phyloP scores from a whole-genome alignment of 192 early-diverging fungal species.

The Coemansia sp. region DNA sequence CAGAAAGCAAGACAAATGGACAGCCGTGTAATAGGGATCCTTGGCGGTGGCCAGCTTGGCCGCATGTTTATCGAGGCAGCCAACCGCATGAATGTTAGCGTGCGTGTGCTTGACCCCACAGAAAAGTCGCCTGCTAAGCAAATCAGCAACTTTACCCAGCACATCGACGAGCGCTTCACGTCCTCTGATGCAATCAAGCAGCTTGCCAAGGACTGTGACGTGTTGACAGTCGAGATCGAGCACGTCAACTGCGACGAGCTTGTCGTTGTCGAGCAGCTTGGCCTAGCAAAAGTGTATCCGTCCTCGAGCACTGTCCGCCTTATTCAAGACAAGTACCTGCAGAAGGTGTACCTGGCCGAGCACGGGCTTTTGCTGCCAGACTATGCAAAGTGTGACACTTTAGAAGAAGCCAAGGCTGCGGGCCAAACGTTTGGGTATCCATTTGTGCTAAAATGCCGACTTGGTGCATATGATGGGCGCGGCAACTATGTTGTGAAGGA shows the following conservation, averaged over 20 bases:
- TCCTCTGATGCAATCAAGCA: conserved; percentile 73
- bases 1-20: conserved; percentile 27
- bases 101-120: conserved; percentile 81
- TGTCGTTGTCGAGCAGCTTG: conserved; percentile 57
- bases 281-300: conserved; percentile 71
- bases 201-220: conserved; percentile 72
- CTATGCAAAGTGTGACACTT: conserved; percentile 53
- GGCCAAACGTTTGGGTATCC: conserved; percentile 82
- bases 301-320: conserved; percentile 75
- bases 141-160: conserved; percentile 65
- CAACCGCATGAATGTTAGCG: conserved; percentile 81
- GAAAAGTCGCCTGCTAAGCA: conserved; percentile 83
- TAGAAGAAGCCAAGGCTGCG: conserved; percentile 52
- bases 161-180: conserved; percentile 84
- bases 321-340: conserved; percentile 96
- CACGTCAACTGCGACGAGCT: conserved; percentile 80
- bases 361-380: conserved; percentile 69
- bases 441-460: conserved; percentile 93
- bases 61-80: conserved; percentile 98
- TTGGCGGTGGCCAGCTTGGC: conserved; percentile 95
- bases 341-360: conserved; percentile 77
- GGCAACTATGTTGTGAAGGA: conserved; percentile 89
- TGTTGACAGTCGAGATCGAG: conserved; percentile 98
- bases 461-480: conserved; percentile 91
- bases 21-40: conserved; percentile 53